A percentile compares a stretch with the other conserved stretches of the same genome.
Evolutionary conservation across 306 rosid species (phyloP).

Genomic region (Alnus glutinosa): DNA sequence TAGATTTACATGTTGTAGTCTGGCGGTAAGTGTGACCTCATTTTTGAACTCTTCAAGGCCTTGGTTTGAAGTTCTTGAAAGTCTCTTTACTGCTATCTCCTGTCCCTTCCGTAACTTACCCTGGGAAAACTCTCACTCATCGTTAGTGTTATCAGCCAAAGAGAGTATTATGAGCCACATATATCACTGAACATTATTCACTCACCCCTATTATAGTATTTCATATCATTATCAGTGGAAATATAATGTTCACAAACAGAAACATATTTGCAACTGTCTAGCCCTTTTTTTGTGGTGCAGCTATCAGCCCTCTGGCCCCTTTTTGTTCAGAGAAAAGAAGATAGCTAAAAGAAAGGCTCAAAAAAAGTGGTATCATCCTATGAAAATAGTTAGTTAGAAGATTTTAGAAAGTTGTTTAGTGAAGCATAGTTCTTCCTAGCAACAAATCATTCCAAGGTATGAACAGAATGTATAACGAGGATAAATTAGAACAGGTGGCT

Average conservation of each 20-base stretch:
- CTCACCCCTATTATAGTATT: background rate
- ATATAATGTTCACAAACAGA: background rate
- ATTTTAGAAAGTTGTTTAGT: background rate
- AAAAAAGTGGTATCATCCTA: no score
- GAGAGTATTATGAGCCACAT: background rate
- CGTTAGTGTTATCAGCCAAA: background rate
- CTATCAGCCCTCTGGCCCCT: background rate
- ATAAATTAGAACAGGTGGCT: no score
- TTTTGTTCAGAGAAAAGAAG: no score
- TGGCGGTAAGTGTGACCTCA: conserved; percentile 48
- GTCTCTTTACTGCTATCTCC: conserved; percentile 48
- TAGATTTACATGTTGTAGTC: conserved; percentile 53
- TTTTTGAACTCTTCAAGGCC: conserved; percentile 52
- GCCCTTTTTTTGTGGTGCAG: background rate
- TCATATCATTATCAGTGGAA: background rate
- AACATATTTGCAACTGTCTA: background rate
- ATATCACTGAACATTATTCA: background rate
- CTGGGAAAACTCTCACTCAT: conserved; percentile 2
- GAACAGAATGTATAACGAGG: no score
- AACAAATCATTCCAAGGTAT: no score
- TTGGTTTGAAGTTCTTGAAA: conserved; percentile 47
- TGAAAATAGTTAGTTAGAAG: background rate
- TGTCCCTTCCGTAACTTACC: conserved; percentile 33
- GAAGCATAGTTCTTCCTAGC: background rate
- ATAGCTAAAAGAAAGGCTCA: no score